phyloP scores from a whole-genome alignment of 768 basidiomycete species.

The Fistulinella prunicolor region DNA sequence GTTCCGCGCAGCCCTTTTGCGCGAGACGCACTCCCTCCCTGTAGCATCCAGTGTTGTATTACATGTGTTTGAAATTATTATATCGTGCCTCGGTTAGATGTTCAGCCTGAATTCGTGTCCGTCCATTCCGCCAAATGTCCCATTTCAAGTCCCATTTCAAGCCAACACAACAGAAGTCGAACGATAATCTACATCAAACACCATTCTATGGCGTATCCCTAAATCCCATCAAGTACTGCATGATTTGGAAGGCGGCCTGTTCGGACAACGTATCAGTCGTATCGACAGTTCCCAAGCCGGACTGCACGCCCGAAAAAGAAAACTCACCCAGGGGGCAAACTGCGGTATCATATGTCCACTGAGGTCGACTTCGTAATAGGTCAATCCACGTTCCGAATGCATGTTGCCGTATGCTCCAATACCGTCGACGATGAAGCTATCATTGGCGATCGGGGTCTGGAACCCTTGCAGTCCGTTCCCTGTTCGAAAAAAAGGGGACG shows the following conservation, averaged over 20 bases:
- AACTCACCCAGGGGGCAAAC: conserved; percentile 57
- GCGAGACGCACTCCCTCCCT: background rate
- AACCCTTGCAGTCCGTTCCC: conserved; percentile 70
- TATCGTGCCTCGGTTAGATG: background rate
- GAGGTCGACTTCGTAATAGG: conserved; percentile 62
- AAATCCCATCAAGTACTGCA: conserved; percentile 67
- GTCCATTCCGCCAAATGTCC: background rate
- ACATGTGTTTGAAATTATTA: background rate
- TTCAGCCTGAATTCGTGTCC: too few species aligned
- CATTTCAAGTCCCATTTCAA: background rate
- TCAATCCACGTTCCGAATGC: conserved; percentile 65
- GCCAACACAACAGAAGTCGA: too few species aligned
- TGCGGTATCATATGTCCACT: conserved; percentile 78
- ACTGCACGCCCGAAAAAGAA: background rate
- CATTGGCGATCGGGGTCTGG: conserved; percentile 61
- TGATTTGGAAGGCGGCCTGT: conserved; percentile 66
- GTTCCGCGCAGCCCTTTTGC: background rate
- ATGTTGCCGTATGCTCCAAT: conserved; percentile 63
- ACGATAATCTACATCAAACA: too few species aligned
- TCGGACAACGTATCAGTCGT: background rate
- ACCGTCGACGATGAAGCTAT: conserved; percentile 69
- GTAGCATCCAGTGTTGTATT: background rate
- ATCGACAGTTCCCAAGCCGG: background rate
- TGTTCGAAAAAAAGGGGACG: conserved; percentile 22
- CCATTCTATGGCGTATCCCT: conserved; percentile 39